Base-by-base conservation (phyloP, 345 rosid genomes). In the Gossypium raimondii region DNA sequence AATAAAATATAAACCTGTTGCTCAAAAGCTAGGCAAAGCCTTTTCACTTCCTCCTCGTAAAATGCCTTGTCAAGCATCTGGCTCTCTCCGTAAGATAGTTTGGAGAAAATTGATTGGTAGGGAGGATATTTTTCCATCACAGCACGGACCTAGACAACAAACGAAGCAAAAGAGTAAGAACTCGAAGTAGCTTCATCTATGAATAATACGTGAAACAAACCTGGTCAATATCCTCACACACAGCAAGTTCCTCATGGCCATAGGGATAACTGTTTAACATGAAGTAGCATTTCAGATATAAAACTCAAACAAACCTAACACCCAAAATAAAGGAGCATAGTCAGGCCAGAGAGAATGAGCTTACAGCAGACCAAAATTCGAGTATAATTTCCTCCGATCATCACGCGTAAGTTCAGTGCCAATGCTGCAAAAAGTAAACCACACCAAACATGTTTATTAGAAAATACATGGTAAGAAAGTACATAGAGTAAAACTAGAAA, bases 351-450 rank as follows among this genome's bases (percentile, higher is more conserved):
- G 77, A 18, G 60, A 44, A 76, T 50, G 64, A 17, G 63, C 92
- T 83, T 86, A 93, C 99, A 95, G 94, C 68, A 95, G 86, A 69
- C 99, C 99, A 84, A 93, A 93, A 78, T 87, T 90, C 2, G 99
- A 95, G 83, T 91, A 95, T 82, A 95, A 75, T 84, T 95, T 95
- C 88, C 86, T 89, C 66, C 97, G 92, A 82, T 95, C 98, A 81
- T 95, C 98, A 78, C 99, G 85, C 48, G 99, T 95, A 22, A 95
- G 99, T 88, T 95, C 99, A 62, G 99, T 95, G 76, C 99, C 99
- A 78, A 95, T 93, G 84, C 99, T 95, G 88, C 80, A 81, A 55
- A 72, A 56, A 3, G 22, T 3, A 58, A 76, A 80, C 43, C 48
- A 17, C 38, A 67, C 22, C 56, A 56, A 47, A 75, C 52, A 18